Percentiles rank a stretch among this genome's conserved stretches.
Conservation (phyloP, 2,329 filamentous ascomycete species). For the Zymoseptoria passerinii region DNA sequence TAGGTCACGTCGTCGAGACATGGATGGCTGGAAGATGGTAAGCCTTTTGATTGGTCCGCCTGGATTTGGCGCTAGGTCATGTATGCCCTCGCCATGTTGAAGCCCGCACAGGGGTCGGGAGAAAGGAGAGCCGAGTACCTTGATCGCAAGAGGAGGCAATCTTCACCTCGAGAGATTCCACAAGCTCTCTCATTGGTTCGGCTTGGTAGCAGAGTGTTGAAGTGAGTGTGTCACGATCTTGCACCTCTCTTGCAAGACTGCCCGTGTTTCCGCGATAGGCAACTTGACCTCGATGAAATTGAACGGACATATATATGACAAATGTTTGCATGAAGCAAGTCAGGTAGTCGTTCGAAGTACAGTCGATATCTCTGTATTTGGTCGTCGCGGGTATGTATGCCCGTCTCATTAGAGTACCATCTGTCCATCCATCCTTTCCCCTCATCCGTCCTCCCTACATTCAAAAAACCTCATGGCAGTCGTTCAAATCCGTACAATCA, state of each 20-base stretch:
- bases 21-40: no score
- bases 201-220: no score
- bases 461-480: neutral
- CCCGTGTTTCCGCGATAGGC: no score
- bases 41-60: neutral
- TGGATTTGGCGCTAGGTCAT: neutral
- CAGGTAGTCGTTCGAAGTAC: neutral
- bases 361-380: neutral
- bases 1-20: no score
- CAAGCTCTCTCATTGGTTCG: no score
- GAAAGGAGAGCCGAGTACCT: neutral
- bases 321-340: no score
- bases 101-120: neutral
- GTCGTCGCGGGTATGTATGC: neutral
- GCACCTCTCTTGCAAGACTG: no score
- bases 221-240: no score
- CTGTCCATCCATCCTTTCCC: neutral
- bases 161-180: no score
- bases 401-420: neutral
- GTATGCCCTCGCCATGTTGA: neutral
- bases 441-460: neutral
- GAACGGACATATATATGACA: no score
- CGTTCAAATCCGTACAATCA: neutral
- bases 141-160: neutral
- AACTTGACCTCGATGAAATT: no score